phyloP scores from a whole-genome alignment of 2,329 filamentous ascomycete genomes.

The Ceratocystis papillata region DNA sequence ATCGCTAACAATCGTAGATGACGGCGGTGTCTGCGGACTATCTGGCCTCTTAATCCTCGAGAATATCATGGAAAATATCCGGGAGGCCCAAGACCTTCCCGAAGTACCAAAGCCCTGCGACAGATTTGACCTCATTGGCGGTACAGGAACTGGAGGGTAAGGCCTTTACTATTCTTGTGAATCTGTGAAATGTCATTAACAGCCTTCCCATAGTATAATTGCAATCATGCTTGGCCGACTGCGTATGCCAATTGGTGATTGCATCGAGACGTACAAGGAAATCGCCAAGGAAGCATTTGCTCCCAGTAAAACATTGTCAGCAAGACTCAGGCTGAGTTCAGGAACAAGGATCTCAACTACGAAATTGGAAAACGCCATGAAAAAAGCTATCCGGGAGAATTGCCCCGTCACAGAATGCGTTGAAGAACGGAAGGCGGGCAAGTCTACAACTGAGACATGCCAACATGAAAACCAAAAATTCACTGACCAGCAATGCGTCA shows the following conservation, averaged over 20 bases:
- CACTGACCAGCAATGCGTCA: neutral
- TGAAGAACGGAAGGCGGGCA: neutral
- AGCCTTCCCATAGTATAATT: neutral
- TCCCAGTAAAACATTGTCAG: neutral
- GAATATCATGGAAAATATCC: slow-evolving; percentile 8
- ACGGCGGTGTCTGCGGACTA: too few relatives aligned
- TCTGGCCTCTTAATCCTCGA: too few relatives aligned
- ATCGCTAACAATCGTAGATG: too few relatives aligned
- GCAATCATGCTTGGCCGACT: neutral
- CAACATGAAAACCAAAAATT: neutral
- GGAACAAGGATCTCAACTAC: neutral
- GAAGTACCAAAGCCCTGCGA: slow-evolving; percentile 28
- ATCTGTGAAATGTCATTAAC: neutral
- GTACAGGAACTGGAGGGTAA: slow-evolving; percentile 30
- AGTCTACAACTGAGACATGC: neutral
- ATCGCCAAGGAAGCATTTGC: neutral
- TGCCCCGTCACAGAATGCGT: neutral
- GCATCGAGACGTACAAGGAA: neutral
- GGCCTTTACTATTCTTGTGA: neutral
- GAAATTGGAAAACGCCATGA: neutral
- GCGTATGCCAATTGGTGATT: neutral
- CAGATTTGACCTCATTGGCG: slow-evolving; percentile 30
- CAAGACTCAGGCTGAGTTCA: neutral
- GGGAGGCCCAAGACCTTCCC: slow-evolving; percentile 22
- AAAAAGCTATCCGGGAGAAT: neutral